Percentiles rank a stretch among this genome's conserved stretches.
Conservation (phyloP, 1,139 yeast genomes). For the Suhomyces terraborum region DNA sequence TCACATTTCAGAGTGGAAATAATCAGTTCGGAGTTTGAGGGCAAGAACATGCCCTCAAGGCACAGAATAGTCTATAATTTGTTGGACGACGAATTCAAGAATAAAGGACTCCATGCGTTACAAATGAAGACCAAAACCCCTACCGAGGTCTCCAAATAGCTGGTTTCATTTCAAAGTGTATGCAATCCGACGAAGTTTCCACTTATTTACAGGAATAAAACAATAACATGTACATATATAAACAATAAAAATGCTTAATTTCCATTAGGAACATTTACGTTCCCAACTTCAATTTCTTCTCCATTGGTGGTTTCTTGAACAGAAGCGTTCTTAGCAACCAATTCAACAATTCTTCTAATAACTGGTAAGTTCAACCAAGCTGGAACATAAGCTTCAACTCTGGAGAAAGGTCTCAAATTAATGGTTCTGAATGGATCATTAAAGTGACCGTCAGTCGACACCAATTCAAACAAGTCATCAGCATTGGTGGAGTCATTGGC, state of each 20-base stretch:
- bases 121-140: slow-evolving; percentile 84
- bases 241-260: slow-evolving; percentile 10
- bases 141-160: slow-evolving; percentile 50
- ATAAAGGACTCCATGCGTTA: slow-evolving; percentile 82
- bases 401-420: slow-evolving; percentile 79
- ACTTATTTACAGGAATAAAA: background rate
- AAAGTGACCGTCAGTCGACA: slow-evolving; percentile 79
- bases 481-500: slow-evolving; percentile 56
- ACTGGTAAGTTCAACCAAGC: slow-evolving; percentile 90
- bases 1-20: slow-evolving; percentile 79
- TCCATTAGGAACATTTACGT: slow-evolving; percentile 13
- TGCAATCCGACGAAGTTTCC: background rate
- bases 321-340: slow-evolving; percentile 80
- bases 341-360: slow-evolving; percentile 83
- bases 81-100: slow-evolving; percentile 69
- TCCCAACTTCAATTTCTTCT: slow-evolving; percentile 8
- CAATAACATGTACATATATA: slow-evolving; percentile 14
- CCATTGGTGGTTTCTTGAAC: slow-evolving; percentile 36
- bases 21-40: slow-evolving; percentile 69
- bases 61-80: slow-evolving; percentile 75
- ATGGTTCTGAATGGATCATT: slow-evolving; percentile 87
- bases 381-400: slow-evolving; percentile 96
- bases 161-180: background rate
- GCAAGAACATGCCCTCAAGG: slow-evolving; percentile 69
- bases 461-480: slow-evolving; percentile 68